Evolutionary conservation across 2,329 filamentous ascomycete genomes (phyloP).

Genomic region (Stagonosporopsis chrysanthemi): DNA sequence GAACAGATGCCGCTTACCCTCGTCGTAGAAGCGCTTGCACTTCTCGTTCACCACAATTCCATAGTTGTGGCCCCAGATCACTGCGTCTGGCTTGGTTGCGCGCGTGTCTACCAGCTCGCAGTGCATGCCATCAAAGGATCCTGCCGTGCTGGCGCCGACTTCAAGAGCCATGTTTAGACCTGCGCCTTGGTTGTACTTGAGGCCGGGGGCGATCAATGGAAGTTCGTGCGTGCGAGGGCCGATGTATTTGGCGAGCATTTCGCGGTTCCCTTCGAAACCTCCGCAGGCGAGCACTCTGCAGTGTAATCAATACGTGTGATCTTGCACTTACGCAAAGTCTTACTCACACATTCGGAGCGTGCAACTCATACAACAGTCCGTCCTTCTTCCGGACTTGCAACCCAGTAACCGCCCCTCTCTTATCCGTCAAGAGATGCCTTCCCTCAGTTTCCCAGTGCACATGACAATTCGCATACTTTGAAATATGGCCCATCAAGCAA

Average conservation of each 20-base stretch:
- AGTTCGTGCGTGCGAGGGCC: not conserved
- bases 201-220: not conserved
- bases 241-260: not conserved
- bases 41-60: slow-evolving; percentile 55
- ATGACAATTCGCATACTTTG: slow-evolving; percentile 25
- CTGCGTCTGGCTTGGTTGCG: slow-evolving; percentile 52
- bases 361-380: not conserved
- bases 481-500: slow-evolving; percentile 49
- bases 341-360: not conserved
- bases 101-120: slow-evolving; percentile 54
- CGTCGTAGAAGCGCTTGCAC: slow-evolving; percentile 51
- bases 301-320: not conserved
- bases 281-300: not conserved
- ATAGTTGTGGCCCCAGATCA: slow-evolving; percentile 54
- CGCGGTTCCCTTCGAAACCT: not conserved
- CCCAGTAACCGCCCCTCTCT: not conserved
- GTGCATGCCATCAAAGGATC: slow-evolving; percentile 54
- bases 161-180: not conserved
- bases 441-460: not conserved
- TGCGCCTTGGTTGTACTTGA: not conserved
- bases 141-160: slow-evolving; percentile 35
- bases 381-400: not conserved
- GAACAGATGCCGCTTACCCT: slow-evolving; percentile 52
- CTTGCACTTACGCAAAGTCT: not conserved
- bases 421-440: not conserved